Base-by-base conservation (phyloP, 495 filamentous ascomycete species). In the Neurospora sp. region DNA sequence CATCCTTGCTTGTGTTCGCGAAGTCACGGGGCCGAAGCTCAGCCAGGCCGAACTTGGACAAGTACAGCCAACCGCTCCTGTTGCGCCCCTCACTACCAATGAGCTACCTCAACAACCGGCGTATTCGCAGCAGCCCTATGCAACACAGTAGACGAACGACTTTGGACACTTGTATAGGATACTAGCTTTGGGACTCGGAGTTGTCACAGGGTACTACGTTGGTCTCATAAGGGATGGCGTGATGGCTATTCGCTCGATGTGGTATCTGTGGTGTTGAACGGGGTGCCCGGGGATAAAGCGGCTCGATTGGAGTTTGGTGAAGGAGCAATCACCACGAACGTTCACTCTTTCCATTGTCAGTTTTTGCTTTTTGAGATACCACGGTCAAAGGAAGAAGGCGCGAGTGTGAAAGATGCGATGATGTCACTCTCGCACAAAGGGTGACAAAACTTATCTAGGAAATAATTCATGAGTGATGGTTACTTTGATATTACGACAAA, bases 31-130 rank as follows among this genome's bases (percentile, higher is more conserved):
- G 24, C 54, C 54, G 28, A 66, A 66, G 28, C 13, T 66, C 54
- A 66, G 28, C 54, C 76, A 81, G 70, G 79, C 78, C 34, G 78
- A 82, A 74, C 76, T 81, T 31, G 81, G 80, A 74, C 71, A 80
- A 28, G 77, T 82, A 48, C 79, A 80, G 76, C n/a, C 74, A 69
- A 43, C 71, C 45, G 59, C 43, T 21, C 69, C 75, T 8, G 69
- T 69, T 15, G 69, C 74, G 19, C 24, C 71, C n/a, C 43, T 66
- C 28, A 42, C 42, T 17, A 69, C 36, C 15, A 21, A 43, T 21
- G 73, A 73, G 74, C 74, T 74, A 71, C 73, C 62, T 13, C 62
- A 70, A 37, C 71, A 74, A 11, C 70, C 73, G n/a, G 74, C 54
- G 36, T 73, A 74, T 42, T 70, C 70, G 38, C 77, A 78, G 70